These are phyloP conservation scores for Xylariaceae sp. DNA, from an alignment of 2,329 filamentous ascomycete genomes.

Conservation along the genomic window DNA sequence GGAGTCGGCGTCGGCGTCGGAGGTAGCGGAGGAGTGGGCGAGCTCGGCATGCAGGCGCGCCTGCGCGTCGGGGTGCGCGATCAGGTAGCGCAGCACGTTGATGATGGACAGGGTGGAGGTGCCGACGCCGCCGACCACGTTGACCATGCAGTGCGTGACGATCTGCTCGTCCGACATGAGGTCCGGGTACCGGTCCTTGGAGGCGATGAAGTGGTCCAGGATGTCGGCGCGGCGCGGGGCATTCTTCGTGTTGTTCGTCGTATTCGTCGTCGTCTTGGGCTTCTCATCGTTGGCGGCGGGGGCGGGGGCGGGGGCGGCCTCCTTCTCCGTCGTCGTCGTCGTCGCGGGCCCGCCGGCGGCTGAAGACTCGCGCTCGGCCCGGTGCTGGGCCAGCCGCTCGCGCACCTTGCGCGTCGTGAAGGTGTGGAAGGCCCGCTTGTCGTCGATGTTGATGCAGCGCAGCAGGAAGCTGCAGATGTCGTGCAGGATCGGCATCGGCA, in stretches of 20 bases:
- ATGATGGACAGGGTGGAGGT: constrained; percentile 1
- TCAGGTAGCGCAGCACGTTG: constrained; percentile 2
- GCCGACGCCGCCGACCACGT: constrained; percentile 4
- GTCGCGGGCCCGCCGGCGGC: neutral
- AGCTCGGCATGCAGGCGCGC: constrained; percentile 4
- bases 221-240: too few species aligned
- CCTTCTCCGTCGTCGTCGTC: too few species aligned
- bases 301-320: neutral
- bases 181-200: constrained; percentile 1
- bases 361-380: neutral
- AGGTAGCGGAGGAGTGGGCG: neutral
- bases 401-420: constrained; percentile 1
- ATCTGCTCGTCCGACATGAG: constrained; percentile 4
- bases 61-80: neutral
- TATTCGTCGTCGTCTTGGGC: too few species aligned
- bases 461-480: constrained; percentile 2
- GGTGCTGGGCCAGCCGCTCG: constrained; percentile 1
- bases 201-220: constrained; percentile 3
- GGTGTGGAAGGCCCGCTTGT: constrained; percentile 1
- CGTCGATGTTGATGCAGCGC: constrained; percentile 1
- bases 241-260: too few species aligned
- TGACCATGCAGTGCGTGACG: constrained; percentile 3
- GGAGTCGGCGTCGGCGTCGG: too few species aligned
- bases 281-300: neutral
- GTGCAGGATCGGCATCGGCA: constrained; percentile 4